Base-by-base conservation (phyloP, 2,329 filamentous ascomycete genomes). In the Cercospora sojina region DNA sequence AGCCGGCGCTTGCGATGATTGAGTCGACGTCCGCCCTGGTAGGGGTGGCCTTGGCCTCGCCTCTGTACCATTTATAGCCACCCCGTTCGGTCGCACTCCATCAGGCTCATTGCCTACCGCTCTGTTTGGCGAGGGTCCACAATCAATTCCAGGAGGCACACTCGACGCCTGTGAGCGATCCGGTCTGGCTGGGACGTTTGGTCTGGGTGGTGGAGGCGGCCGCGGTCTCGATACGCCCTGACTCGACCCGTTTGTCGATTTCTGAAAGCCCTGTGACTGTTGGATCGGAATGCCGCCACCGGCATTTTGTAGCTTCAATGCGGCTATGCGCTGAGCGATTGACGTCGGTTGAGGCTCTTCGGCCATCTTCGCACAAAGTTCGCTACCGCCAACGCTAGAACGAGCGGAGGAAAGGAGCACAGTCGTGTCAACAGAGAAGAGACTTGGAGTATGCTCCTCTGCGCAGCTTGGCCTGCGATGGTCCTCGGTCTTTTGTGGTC, bases 301-400 rank as follows among this genome's bases (percentile, higher is more conserved):
- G 68, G 49, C 49, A 49, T 83, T 78, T 53, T 82, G 78, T 47
- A 83, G 75, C 69, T 83, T 82, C 60, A 84, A 72, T 2, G 80
- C 79, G 2, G 82, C 82, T 64, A 84, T 83, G 65, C 82, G 80
- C 57, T 80, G 78, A 67, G 79, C 79, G 71, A 84, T 81, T 20
- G 80, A 79, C 35, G 66, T 72, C 18, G 64, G 64, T 6, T 67
- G 58, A 51, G 72, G 69, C 59, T 70, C 69, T 23, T 73, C 72
- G 27, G 69, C 70, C 73, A 74, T 74, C 32, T 16, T 70, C 29
- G 25, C 64, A 32, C 13, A 41, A 9, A 41, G 20, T 62, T 18
- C 8, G 51, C 8, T 12, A 29, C 12, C 2, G 51, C 5, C 18
- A 31, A 32, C 25, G 53, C 27, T 12, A 13, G 25, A 31, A 12